phyloP scores from a whole-genome alignment of 2,329 filamentous ascomycete genomes.

The Helotiales sp. region DNA sequence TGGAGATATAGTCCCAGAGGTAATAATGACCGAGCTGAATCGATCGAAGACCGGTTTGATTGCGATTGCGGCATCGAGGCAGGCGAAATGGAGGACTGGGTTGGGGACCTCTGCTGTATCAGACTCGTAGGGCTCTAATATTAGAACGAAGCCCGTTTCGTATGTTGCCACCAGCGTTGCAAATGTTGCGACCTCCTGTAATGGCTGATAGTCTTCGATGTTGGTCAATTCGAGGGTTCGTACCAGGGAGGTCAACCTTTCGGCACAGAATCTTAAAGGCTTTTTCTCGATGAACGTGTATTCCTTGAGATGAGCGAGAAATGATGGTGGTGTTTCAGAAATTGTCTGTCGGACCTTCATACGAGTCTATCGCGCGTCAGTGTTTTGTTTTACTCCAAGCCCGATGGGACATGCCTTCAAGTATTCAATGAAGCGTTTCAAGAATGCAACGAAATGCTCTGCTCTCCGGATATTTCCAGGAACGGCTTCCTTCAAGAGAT shows the following conservation, averaged over 20 bases:
- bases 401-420: conserved; percentile 63
- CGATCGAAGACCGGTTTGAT: conserved; percentile 98
- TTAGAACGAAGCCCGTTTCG: conserved; percentile 93
- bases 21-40: conserved; percentile 98
- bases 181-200: conserved; percentile 97
- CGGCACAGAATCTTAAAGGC: conserved; percentile 90
- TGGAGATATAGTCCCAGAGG: conserved; percentile 94
- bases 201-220: conserved; percentile 95
- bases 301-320: conserved; percentile 89
- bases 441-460: conserved; percentile 92
- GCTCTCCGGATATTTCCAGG: conserved; percentile 95
- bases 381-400: no score
- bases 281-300: conserved; percentile 98
- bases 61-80: conserved; percentile 94
- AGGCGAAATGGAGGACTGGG: conserved; percentile 95
- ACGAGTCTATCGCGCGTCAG: conserved; percentile 65
- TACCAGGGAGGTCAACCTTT: conserved; percentile 91
- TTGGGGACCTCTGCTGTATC: conserved; percentile 95
- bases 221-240: conserved; percentile 94
- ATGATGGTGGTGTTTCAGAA: conserved; percentile 93
- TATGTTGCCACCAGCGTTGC: conserved; percentile 96
- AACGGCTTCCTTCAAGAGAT: conserved; percentile 92
- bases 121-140: conserved; percentile 96
- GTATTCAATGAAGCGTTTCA: conserved; percentile 97
- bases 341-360: conserved; percentile 99